A percentile compares a stretch with the other conserved stretches of the same genome.
These are phyloP conservation scores for Knufia petricola DNA, from an alignment of 2,329 filamentous ascomycete species.

Conservation along the genomic window DNA sequence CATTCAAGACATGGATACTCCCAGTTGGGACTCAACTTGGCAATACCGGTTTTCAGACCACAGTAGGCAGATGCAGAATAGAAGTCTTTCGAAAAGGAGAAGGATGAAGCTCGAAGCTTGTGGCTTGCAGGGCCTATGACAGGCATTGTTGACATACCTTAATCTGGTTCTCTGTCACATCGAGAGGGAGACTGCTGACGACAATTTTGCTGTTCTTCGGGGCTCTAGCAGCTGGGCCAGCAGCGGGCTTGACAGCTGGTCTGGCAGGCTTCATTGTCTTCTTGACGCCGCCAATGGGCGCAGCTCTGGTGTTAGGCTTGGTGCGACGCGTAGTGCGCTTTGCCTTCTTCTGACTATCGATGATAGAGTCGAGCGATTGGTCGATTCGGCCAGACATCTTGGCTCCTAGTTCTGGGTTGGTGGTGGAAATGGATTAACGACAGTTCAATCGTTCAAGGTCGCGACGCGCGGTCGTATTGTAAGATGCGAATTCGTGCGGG, in stretches of 20 bases:
- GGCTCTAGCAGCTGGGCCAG: slow-evolving; percentile 53
- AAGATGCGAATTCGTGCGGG: not conserved
- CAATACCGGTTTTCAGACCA: no score
- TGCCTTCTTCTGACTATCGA: slow-evolving; percentile 60
- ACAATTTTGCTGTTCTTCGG: slow-evolving; percentile 87
- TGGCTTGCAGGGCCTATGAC: slow-evolving; percentile 34
- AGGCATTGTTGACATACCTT: slow-evolving; percentile 99
- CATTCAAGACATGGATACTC: no score
- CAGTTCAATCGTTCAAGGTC: not conserved
- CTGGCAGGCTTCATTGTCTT: slow-evolving; percentile 55
- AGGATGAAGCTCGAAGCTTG: slow-evolving; percentile 57
- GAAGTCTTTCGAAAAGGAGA: slow-evolving; percentile 21
- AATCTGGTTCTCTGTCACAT: slow-evolving; percentile 94
- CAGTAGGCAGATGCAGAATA: no score
- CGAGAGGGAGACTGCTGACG: slow-evolving; percentile 96
- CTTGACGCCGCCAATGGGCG: slow-evolving; percentile 76
- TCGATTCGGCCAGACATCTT: slow-evolving; percentile 92
- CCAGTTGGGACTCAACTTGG: no score
- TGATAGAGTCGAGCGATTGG: slow-evolving; percentile 94
- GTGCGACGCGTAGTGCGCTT: slow-evolving; percentile 40
- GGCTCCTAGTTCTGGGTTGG: slow-evolving; percentile 18
- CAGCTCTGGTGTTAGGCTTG: slow-evolving; percentile 36
- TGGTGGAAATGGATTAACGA: slow-evolving; percentile 1
- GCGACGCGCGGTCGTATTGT: not conserved
- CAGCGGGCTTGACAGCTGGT: slow-evolving; percentile 41